A percentile compares a stretch with the other conserved stretches of the same genome.
Conservation (phyloP, 768 basidiomycete genomes). For the Rossbeevera mucosa region DNA sequence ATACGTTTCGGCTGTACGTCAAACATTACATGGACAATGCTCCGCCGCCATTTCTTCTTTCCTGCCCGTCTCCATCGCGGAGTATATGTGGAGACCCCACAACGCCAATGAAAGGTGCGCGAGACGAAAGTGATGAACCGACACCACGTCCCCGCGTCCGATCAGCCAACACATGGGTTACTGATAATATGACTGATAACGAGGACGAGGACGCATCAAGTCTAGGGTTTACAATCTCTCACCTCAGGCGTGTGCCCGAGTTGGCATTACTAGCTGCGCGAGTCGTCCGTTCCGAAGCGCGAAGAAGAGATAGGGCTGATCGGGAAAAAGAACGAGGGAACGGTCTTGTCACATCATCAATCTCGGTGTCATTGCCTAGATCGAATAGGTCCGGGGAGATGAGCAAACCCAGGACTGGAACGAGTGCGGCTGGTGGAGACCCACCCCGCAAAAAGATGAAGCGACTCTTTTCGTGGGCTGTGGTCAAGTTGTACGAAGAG, state of each 20-base stretch:
- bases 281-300: conserved; percentile 58
- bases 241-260: conserved; percentile 74
- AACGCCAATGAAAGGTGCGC: conserved; percentile 34
- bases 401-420: not conserved
- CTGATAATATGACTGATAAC: not conserved
- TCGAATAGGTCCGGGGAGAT: not conserved
- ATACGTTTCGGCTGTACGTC: conserved; percentile 70
- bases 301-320: conserved; percentile 49
- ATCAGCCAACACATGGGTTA: not conserved
- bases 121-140: conserved; percentile 10
- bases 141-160: conserved; percentile 13
- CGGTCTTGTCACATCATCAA: not conserved
- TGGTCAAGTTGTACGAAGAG: conserved; percentile 61
- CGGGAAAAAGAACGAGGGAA: conserved; percentile 31
- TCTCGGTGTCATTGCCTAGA: not conserved
- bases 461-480: conserved; percentile 61
- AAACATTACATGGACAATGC: conserved; percentile 76
- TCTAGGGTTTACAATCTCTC: conserved; percentile 64
- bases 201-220: not conserved
- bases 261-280: conserved; percentile 58
- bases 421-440: conserved; percentile 1
- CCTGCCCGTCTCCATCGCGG: conserved; percentile 1
- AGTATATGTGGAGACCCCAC: conserved; percentile 2
- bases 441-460: conserved; percentile 49
- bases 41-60: conserved; percentile 5